A percentile compares a stretch with the other conserved stretches of the same genome.
Evolutionary conservation across 257 asterid species (phyloP).

Genomic region (Nicotiana otophora): DNA sequence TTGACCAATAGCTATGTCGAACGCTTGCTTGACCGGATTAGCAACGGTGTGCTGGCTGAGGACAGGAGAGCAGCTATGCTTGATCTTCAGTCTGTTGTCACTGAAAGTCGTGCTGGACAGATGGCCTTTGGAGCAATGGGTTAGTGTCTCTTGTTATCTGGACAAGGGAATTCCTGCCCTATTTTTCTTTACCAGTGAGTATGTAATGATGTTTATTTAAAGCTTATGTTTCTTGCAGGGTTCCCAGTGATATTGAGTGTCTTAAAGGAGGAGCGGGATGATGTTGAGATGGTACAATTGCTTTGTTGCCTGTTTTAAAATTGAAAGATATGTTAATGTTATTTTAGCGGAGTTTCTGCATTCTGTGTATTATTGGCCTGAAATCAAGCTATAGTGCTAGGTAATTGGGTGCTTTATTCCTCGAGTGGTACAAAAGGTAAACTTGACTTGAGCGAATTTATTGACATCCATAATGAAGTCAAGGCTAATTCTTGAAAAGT

Average conservation of each 20-base stretch:
- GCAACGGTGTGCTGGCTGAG: conserved; percentile 84
- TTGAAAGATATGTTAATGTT: conserved; percentile 5
- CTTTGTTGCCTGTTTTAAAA: background rate
- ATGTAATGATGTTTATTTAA: conserved; percentile 12
- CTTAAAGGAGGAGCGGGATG: conserved; percentile 93
- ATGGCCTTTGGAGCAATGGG: conserved; percentile 98
- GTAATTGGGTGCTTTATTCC: background rate
- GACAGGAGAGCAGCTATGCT: conserved; percentile 81
- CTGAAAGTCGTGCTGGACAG: conserved; percentile 80
- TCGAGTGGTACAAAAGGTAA: background rate
- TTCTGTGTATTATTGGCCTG: background rate
- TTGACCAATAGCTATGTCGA: conserved; percentile 65
- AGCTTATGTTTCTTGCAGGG: conserved; percentile 43
- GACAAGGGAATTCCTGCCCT: background rate
- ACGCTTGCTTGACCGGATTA: conserved; percentile 91
- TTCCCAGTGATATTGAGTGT: conserved; percentile 78
- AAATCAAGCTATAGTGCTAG: background rate
- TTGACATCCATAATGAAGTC: background rate
- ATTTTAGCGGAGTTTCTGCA: background rate
- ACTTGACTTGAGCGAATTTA: background rate
- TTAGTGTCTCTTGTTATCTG: conserved; percentile 32
- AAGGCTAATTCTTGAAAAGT: background rate
- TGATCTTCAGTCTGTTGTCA: conserved; percentile 87
- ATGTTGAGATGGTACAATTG: conserved; percentile 66
- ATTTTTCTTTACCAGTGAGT: conserved; percentile 11